Percentiles rank a stretch among this genome's conserved stretches.
phyloP scores from a whole-genome alignment of 441 rosid genomes.

The Heliophila coronopifolia region DNA sequence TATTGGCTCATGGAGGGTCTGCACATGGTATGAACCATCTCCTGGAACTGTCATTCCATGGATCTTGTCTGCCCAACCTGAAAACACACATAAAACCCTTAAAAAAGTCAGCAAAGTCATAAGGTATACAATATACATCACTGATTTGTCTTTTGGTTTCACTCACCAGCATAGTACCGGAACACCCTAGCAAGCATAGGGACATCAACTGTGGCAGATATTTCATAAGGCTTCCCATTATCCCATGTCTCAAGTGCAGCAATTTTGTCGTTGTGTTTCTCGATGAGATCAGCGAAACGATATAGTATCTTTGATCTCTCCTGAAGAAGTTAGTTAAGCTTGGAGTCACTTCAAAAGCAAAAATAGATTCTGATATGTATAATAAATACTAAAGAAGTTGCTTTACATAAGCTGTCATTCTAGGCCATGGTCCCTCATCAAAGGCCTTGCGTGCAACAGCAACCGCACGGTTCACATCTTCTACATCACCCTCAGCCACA shows the following conservation, averaged over 20 bases:
- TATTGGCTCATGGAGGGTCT: slow-evolving; percentile 57
- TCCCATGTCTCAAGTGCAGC: slow-evolving; percentile 62
- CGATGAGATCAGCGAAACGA: slow-evolving; percentile 56
- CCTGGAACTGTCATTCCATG: slow-evolving; percentile 52
- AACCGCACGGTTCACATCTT: slow-evolving; percentile 46
- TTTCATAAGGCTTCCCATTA: slow-evolving; percentile 50
- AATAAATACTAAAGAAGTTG: neutral
- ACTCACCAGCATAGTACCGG: slow-evolving; percentile 55
- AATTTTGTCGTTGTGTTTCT: slow-evolving; percentile 46
- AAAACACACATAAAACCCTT: neutral
- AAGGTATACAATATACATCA: neutral
- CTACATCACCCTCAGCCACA: slow-evolving; percentile 45
- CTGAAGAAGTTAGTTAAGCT: slow-evolving; percentile 27
- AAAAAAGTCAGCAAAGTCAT: neutral
- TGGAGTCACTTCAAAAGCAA: neutral
- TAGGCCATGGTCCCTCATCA: slow-evolving; percentile 51
- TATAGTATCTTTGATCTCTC: slow-evolving; percentile 41
- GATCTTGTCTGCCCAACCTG: slow-evolving; percentile 68
- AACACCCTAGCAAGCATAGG: slow-evolving; percentile 41
- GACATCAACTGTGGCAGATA: slow-evolving; percentile 40
- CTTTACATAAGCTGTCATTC: slow-evolving; percentile 39
- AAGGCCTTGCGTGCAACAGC: slow-evolving; percentile 48
- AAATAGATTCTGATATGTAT: neutral
- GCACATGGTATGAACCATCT: slow-evolving; percentile 51
- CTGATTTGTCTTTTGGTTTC: neutral